These are phyloP conservation scores for Nitzschia putrida DNA, from an alignment of 108 stramenopile genomes.

Conservation along the genomic window DNA sequence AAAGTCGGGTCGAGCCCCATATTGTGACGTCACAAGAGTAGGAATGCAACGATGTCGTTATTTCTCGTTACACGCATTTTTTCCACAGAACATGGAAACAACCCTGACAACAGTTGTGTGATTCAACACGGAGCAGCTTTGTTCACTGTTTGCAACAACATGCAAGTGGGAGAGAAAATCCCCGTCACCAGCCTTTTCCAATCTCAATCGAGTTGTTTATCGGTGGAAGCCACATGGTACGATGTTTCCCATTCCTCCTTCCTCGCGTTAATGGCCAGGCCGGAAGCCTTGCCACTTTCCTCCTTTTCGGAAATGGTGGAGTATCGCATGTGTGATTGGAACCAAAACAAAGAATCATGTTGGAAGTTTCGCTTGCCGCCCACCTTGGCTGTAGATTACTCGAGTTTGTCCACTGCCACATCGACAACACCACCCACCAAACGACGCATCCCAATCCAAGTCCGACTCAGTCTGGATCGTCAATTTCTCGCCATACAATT, in stretches of 20 bases:
- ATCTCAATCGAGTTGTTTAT: not conserved
- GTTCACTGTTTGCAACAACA: not conserved
- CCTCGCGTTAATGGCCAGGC: not conserved
- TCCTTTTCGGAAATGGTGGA: not conserved
- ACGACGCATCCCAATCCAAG: not conserved
- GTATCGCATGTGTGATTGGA: not conserved
- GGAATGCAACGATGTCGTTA: too few relatives aligned
- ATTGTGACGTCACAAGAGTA: too few relatives aligned
- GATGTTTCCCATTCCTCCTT: not conserved
- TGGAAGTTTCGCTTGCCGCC: not conserved
- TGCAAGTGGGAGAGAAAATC: not conserved
- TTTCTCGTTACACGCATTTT: too few relatives aligned
- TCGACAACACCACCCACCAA: not conserved
- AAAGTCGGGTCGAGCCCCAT: too few relatives aligned
- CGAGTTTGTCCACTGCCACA: not conserved
- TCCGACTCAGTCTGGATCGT: constrained; percentile 7
- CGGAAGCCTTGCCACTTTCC: not conserved
- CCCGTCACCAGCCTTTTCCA: not conserved
- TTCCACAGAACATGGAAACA: too few relatives aligned
- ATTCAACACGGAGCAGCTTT: not conserved
- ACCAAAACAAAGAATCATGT: not conserved
- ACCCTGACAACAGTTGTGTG: too few relatives aligned
- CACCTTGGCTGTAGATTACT: not conserved
- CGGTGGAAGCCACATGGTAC: not conserved
- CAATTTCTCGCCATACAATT: constrained; percentile 10